These are phyloP conservation scores for Jimgerdemannia flammicorona DNA, from an alignment of 192 early-diverging fungal genomes.

Conservation along the genomic window DNA sequence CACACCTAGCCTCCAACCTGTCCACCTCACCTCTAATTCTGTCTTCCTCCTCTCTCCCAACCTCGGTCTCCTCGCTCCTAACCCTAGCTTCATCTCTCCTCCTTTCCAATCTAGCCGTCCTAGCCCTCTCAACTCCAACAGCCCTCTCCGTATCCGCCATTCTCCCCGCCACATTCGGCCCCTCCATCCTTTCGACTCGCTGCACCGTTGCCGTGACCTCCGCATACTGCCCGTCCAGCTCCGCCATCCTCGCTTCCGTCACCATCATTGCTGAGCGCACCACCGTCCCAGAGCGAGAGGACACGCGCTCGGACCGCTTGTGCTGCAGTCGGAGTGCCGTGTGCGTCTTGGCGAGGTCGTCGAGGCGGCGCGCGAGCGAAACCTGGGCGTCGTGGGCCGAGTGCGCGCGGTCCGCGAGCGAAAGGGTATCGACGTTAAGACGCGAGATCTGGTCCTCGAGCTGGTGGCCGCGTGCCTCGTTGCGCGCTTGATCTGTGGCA, in stretches of 20 bases:
- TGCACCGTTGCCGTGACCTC: not conserved
- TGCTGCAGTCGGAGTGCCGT: not conserved
- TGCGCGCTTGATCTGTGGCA: not conserved
- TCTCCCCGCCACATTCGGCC: not conserved
- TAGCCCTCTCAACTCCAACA: slow-evolving; percentile 18
- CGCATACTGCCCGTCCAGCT: not conserved
- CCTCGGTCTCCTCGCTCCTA: not conserved
- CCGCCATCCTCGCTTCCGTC: not conserved
- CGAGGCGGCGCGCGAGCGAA: not conserved
- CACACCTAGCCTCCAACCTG: slow-evolving; percentile 3
- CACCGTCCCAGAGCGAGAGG: not conserved
- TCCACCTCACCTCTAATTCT: not conserved
- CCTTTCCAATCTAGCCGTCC: slow-evolving; percentile 1
- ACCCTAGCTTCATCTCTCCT: not conserved
- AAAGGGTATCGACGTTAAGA: not conserved
- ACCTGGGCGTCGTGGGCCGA: not conserved
- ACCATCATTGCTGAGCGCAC: not conserved
- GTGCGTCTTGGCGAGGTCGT: not conserved
- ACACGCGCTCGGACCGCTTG: not conserved
- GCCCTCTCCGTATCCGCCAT: slow-evolving; percentile 15
- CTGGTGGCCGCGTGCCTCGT: not conserved
- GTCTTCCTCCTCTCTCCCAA: not conserved
- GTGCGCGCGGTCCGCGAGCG: not conserved
- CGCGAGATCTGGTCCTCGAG: not conserved
- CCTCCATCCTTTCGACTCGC: not conserved